Evolutionary conservation across 805 yeast species (phyloP).

Genomic region (Starmerella lactis-condensi): DNA sequence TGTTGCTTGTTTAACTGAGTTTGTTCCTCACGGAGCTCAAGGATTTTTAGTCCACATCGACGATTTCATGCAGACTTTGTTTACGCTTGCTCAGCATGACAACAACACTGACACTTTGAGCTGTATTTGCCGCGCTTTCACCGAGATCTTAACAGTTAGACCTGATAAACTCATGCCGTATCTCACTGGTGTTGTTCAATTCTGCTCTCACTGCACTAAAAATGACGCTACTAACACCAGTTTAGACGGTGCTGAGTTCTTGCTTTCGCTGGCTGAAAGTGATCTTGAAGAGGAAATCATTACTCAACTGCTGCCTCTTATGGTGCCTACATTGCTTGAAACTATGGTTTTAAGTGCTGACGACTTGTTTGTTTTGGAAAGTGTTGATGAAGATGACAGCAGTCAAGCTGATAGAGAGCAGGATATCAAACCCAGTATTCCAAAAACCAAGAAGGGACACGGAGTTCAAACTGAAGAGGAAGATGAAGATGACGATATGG

Average conservation of each 20-base stretch:
- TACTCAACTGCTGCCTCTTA: constrained; percentile 36
- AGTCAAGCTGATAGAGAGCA: constrained; percentile 64
- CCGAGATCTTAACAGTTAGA: constrained; percentile 48
- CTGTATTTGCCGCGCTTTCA: constrained; percentile 61
- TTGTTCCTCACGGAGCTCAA: constrained; percentile 52
- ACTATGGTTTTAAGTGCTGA: constrained; percentile 80
- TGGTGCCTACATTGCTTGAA: constrained; percentile 59
- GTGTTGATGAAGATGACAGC: constrained; percentile 59
- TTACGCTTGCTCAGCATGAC: constrained; percentile 45
- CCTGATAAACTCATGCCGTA: constrained; percentile 71
- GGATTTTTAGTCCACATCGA: constrained; percentile 47
- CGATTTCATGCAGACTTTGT: constrained; percentile 42
- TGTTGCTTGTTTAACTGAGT: constrained; percentile 56
- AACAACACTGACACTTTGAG: constrained; percentile 41
- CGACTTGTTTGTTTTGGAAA: constrained; percentile 46
- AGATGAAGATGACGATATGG: constrained; percentile 55
- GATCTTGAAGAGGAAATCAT: constrained; percentile 37
- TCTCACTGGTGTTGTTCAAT: constrained; percentile 67
- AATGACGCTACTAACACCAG: constrained; percentile 55
- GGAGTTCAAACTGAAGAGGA: constrained; percentile 28
- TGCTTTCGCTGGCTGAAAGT: constrained; percentile 54
- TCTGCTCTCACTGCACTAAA: constrained; percentile 61
- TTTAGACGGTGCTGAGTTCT: constrained; percentile 81
- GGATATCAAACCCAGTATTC: constrained; percentile 70
- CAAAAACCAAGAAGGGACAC: constrained; percentile 39